Conservation (phyloP, 768 basidiomycete species). For the Sarcodon aspratus region DNA sequence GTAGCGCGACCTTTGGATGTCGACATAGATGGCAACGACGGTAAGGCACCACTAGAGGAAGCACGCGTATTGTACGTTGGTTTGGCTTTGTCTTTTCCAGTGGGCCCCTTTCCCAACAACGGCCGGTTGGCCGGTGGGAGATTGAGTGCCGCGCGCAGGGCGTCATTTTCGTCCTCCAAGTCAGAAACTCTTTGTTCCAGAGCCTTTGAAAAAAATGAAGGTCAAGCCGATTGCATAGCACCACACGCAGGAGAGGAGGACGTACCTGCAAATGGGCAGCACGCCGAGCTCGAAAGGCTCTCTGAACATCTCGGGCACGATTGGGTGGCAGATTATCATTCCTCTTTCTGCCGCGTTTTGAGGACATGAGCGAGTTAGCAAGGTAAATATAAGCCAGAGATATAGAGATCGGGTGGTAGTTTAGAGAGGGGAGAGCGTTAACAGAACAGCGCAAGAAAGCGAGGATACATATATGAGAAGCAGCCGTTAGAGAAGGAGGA, state of each 20-base stretch:
- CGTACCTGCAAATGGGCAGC: conserved; percentile 77
- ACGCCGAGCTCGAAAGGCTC: conserved; percentile 81
- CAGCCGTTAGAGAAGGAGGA: conserved; percentile 16
- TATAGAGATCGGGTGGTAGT: conserved; percentile 6
- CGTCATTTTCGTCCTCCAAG: conserved; percentile 76
- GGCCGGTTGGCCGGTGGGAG: conserved; percentile 66
- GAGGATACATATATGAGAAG: conserved; percentile 22
- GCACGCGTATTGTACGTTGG: conserved; percentile 2
- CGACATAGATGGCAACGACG: conserved; percentile 4
- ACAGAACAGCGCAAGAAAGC: conserved; percentile 21
- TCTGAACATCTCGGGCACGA: conserved; percentile 79
- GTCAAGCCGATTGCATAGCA: conserved; percentile 8
- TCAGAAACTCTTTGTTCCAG: conserved; percentile 73
- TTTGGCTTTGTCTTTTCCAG: conserved; percentile 75
- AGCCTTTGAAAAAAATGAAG: conserved; percentile 36
- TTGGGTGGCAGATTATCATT: conserved; percentile 74
- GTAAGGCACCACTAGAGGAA: conserved; percentile 8
- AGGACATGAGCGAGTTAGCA: conserved; percentile 43
- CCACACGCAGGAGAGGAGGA: conserved; percentile 16
- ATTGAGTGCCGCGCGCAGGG: conserved; percentile 58
- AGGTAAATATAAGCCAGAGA: conserved; percentile 8
- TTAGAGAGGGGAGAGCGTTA: conserved; percentile 20
- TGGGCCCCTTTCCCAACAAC: conserved; percentile 73
- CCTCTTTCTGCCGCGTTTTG: conserved; percentile 79
- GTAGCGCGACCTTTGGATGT: conserved; percentile 5